Percentiles rank a stretch among this genome's conserved stretches.
Evolutionary conservation across 2,329 filamentous ascomycete genomes (phyloP).

Genomic region (Sporothrix brasiliensis): DNA sequence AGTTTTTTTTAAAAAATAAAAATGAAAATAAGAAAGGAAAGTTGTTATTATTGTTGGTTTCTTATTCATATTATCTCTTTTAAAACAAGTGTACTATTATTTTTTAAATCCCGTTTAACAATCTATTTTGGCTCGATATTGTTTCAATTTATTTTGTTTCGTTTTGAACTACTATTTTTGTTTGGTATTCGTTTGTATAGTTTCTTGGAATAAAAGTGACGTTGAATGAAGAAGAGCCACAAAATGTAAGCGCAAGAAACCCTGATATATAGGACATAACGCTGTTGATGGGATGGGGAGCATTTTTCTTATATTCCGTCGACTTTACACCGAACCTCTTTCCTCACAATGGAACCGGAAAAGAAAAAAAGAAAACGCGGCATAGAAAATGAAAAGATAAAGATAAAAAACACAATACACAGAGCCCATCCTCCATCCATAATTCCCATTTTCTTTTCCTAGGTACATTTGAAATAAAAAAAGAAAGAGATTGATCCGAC

Average conservation of each 20-base stretch:
- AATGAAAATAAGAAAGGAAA: no score
- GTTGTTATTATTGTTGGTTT: no score
- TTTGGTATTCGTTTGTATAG: no score
- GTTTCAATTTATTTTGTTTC: no score
- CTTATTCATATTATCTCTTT: no score
- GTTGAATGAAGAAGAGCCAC: not conserved
- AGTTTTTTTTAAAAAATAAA: no score
- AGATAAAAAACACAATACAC: constrained; percentile 23
- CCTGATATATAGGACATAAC: not conserved
- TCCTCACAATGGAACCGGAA: constrained; percentile 1
- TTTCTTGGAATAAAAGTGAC: no score
- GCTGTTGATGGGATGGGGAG: not conserved
- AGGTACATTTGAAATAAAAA: constrained; percentile 17
- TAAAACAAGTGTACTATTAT: no score
- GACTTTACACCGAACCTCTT: not conserved
- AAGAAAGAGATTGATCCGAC: not conserved
- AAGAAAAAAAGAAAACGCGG: not conserved
- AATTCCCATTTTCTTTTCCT: not conserved
- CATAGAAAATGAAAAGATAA: constrained; percentile 10
- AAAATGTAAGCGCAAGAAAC: not conserved
- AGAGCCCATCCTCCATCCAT: constrained; percentile 5
- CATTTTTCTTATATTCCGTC: constrained; percentile 6
- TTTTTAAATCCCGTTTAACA: no score
- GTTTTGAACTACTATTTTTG: no score
- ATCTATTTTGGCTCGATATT: no score